Base-by-base conservation (phyloP, 2,329 filamentous ascomycete genomes). In the Domatiomyces catenatus region DNA sequence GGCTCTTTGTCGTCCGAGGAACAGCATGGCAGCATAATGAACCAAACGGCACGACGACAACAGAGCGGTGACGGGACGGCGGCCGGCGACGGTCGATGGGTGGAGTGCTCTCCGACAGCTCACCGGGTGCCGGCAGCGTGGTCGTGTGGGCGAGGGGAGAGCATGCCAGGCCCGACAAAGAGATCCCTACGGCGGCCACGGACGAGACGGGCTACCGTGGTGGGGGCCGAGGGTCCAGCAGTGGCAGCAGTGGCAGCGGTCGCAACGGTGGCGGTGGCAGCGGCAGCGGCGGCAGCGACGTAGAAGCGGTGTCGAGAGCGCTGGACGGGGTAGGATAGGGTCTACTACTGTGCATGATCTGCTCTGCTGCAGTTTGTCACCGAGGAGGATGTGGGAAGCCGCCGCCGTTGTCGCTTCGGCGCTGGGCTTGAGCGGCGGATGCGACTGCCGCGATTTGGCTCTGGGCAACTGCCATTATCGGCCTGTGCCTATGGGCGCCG, bases 1-100 rank as follows among this genome's bases (percentile, higher is more conserved):
- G 57, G 57, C 48, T 59, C 57, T 47, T 52, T 51, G 48, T 56
- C 51, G 10, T 59, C 47, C 17, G 49, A 46, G 19, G 49, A 49
- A 48, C 56, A 52, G 50, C 57, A 59, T 22, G 51, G 50, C 46
- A 49, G 47, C 53, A 56, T 57, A 54, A 50, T 39, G 32, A 15
- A 39, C 15, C 15, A 12, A 15, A 15, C 15, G 10, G 10, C 10
- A 18, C 43, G 19, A 20, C 24, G 2, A 45, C 32, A 15, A 39
- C 32, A 39, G 32, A 15, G 32, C 32, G 32, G 32, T 4, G 32
- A 15, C 32, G 10, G 32, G 5, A 39, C 15, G 22, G 22, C 22
- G 22, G 6, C 22, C 22, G 22, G 22, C 22, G 22, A 24, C 32
- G 32, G 12, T 39, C 8, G 32, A 39, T 15, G 12, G 32, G 32